phyloP scores from a whole-genome alignment of 495 filamentous ascomycete genomes.

The Trichocladium uniseriatum region DNA sequence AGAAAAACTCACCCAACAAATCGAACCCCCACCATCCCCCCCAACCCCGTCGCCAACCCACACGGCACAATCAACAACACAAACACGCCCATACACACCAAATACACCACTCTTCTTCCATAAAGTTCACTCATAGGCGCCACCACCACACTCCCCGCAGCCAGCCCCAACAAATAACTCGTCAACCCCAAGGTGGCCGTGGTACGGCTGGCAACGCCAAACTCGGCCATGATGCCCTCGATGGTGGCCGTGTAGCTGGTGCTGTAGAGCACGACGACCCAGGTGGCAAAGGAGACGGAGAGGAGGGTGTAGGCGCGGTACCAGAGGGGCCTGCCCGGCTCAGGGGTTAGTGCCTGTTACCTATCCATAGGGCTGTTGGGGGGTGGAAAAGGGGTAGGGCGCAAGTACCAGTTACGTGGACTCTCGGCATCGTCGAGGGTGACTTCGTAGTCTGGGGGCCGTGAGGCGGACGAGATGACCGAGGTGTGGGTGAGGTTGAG shows the following conservation, averaged over 20 bases:
- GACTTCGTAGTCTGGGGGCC: slow-evolving; percentile 64
- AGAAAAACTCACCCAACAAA: slow-evolving; percentile 53
- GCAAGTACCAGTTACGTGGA: slow-evolving; percentile 64
- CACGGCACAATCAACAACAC: slow-evolving; percentile 61
- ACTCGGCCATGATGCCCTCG: slow-evolving; percentile 57
- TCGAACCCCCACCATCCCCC: slow-evolving; percentile 55
- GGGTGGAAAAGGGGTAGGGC: no score
- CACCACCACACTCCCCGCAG: slow-evolving; percentile 60
- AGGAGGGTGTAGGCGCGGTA: slow-evolving; percentile 56
- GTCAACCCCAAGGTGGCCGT: slow-evolving; percentile 68
- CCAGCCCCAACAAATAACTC: slow-evolving; percentile 67
- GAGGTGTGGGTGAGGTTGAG: slow-evolving; percentile 38
- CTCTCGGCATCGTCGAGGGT: slow-evolving; percentile 64
- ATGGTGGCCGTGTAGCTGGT: slow-evolving; percentile 71
- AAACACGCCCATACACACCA: slow-evolving; percentile 52
- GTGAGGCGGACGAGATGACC: slow-evolving; percentile 48
- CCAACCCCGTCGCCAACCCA: slow-evolving; percentile 55
- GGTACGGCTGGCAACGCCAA: slow-evolving; percentile 44
- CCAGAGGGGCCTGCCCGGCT: slow-evolving; percentile 36
- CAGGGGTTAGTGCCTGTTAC: not conserved
- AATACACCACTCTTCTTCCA: slow-evolving; percentile 65
- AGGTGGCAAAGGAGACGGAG: slow-evolving; percentile 62
- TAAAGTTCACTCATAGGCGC: slow-evolving; percentile 71
- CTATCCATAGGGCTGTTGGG: no score
- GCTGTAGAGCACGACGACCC: slow-evolving; percentile 73